These are phyloP conservation scores for Phaeophleospora eucalypticola DNA, from an alignment of 2,329 filamentous ascomycete species.

Conservation along the genomic window DNA sequence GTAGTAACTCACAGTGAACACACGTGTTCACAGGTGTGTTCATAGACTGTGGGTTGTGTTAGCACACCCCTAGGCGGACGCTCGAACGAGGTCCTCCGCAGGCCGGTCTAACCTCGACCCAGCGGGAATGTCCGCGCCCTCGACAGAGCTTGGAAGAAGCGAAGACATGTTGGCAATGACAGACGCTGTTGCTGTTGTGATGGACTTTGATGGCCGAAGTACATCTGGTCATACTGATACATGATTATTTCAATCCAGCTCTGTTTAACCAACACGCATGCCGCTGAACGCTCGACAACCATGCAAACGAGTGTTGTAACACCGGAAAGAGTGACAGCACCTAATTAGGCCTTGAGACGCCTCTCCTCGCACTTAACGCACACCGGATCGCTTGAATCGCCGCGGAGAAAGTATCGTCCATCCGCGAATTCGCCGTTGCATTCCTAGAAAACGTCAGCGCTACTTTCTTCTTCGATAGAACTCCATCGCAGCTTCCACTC, in stretches of 20 bases:
- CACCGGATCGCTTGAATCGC: constrained; percentile 55
- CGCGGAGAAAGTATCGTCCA: constrained; percentile 59
- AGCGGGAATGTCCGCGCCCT: too few relatives aligned
- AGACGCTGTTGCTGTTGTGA: too few relatives aligned
- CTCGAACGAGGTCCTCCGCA: too few relatives aligned
- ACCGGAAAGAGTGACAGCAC: neutral
- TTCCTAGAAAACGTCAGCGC: constrained; percentile 39
- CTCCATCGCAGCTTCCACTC: constrained; percentile 24
- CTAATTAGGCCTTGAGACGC: constrained; percentile 54
- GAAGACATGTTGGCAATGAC: too few relatives aligned
- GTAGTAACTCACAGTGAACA: too few relatives aligned
- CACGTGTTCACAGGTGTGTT: too few relatives aligned
- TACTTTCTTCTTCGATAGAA: neutral
- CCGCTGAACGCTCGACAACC: neutral
- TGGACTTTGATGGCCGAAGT: neutral
- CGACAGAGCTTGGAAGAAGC: too few relatives aligned
- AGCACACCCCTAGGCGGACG: too few relatives aligned
- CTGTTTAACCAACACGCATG: neutral
- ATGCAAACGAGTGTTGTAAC: too few relatives aligned
- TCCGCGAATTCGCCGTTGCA: constrained; percentile 59
- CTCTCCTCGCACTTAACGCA: constrained; percentile 61
- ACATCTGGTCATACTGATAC: neutral
- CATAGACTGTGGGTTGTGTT: too few relatives aligned
- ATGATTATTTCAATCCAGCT: neutral
- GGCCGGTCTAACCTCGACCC: too few relatives aligned